Conservation (phyloP, 2,329 filamentous ascomycete genomes). For the Macroventuria anomochaeta region DNA sequence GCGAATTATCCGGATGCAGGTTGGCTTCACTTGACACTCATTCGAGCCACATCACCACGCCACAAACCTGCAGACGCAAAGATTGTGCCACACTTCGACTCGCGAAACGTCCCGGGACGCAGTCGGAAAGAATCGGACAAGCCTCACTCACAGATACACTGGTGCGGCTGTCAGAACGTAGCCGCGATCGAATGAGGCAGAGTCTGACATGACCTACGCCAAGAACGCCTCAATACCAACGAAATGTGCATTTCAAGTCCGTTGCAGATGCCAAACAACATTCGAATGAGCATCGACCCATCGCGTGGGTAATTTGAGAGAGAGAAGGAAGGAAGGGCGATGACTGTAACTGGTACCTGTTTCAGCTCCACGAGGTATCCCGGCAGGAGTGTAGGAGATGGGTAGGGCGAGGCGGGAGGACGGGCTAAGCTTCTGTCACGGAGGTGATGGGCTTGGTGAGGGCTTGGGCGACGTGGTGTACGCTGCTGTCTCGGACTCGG, state of each 20-base stretch:
- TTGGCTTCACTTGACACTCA: not conserved
- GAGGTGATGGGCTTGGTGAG: slow-evolving; percentile 8
- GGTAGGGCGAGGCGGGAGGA: not conserved
- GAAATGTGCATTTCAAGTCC: slow-evolving; percentile 3
- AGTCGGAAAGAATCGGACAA: not conserved
- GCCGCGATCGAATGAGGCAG: too few species aligned
- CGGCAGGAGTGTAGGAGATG: not conserved
- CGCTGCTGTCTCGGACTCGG: slow-evolving; percentile 5
- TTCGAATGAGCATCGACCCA: slow-evolving; percentile 9
- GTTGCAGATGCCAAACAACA: slow-evolving; percentile 6
- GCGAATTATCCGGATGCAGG: not conserved
- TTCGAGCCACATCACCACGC: not conserved
- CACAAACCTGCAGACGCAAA: not conserved
- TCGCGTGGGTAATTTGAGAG: not conserved
- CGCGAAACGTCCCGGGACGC: not conserved
- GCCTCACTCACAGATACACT: slow-evolving; percentile 1
- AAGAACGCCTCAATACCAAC: slow-evolving; percentile 1
- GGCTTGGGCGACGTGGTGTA: not conserved
- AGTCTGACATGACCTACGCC: not conserved
- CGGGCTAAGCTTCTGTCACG: slow-evolving; percentile 19
- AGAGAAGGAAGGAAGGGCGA: not conserved
- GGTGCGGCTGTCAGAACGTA: slow-evolving; percentile 1
- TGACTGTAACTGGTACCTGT: slow-evolving; percentile 14
- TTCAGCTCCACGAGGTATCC: not conserved
- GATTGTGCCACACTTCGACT: not conserved